Conservation (phyloP, 257 asterid genomes). For the Solanum megistacrolobum region DNA sequence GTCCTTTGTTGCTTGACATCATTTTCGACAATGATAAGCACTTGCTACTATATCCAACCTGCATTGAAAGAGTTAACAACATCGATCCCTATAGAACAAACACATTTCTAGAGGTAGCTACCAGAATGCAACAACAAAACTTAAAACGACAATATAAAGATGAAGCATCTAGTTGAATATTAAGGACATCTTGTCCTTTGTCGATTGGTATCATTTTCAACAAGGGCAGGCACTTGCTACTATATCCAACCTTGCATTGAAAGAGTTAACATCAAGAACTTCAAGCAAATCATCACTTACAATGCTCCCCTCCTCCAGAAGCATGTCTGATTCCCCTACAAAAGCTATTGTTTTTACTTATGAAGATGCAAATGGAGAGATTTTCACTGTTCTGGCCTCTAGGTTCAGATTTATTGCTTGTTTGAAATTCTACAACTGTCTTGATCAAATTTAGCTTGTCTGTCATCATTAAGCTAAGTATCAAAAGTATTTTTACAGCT, state of each 20-base stretch:
- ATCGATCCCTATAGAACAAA: background rate
- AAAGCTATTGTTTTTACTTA: background rate
- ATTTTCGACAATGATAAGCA: too few relatives aligned
- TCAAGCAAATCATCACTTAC: background rate
- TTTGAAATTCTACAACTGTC: background rate
- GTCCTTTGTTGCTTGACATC: background rate
- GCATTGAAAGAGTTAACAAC: background rate
- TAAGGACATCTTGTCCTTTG: background rate
- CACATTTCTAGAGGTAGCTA: background rate
- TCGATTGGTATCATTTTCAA: background rate
- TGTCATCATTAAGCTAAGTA: background rate
- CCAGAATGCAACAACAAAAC: background rate
- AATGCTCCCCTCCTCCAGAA: background rate
- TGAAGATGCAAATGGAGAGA: background rate
- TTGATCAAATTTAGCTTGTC: background rate
- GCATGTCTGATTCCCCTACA: background rate
- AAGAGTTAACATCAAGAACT: background rate
- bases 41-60: background rate
- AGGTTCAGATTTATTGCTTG: background rate
- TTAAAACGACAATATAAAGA: background rate
- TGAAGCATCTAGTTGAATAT: background rate
- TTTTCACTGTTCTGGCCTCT: background rate
- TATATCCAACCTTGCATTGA: background rate
- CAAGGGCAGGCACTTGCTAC: background rate
- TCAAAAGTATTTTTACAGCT: background rate